phyloP scores from a whole-genome alignment of 352 stramenopile genomes.

The Phytophthora litchii region DNA sequence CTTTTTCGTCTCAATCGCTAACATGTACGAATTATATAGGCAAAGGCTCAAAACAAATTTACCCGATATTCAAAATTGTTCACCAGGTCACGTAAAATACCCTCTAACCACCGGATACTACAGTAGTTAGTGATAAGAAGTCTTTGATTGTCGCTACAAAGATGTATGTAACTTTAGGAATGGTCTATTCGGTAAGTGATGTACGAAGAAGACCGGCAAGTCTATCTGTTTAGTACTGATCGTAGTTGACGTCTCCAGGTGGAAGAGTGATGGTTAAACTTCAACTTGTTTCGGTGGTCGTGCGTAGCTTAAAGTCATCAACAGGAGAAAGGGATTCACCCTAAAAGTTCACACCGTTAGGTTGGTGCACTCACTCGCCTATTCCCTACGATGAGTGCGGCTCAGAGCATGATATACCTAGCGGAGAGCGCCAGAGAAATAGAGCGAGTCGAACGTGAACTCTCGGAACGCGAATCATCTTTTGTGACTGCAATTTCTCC shows the following conservation, averaged over 20 bases:
- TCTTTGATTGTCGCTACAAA: no score
- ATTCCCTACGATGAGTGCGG: slow-evolving; percentile 28
- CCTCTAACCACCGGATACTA: no score
- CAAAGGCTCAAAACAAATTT: background rate
- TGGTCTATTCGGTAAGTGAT: no score
- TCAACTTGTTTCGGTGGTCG: slow-evolving; percentile 25
- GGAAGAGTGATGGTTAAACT: slow-evolving; percentile 27
- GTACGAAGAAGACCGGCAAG: no score
- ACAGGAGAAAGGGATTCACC: slow-evolving; percentile 18
- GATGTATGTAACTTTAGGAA: no score
- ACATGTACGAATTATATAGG: background rate
- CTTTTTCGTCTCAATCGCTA: background rate
- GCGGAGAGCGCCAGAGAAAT: slow-evolving; percentile 37
- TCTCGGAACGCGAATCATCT: slow-evolving; percentile 27
- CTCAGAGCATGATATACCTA: slow-evolving; percentile 36
- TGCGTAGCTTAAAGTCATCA: background rate
- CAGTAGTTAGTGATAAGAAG: no score
- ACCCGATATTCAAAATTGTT: background rate
- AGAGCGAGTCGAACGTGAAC: slow-evolving; percentile 35
- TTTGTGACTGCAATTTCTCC: slow-evolving; percentile 24
- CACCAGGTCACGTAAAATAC: no score
- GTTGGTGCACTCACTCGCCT: slow-evolving; percentile 4
- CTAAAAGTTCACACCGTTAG: slow-evolving; percentile 10
- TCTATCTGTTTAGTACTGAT: no score
- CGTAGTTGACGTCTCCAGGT: no score